These are phyloP conservation scores for Epichloe amarillans DNA, from an alignment of 2,329 filamentous ascomycete genomes.

Conservation along the genomic window DNA sequence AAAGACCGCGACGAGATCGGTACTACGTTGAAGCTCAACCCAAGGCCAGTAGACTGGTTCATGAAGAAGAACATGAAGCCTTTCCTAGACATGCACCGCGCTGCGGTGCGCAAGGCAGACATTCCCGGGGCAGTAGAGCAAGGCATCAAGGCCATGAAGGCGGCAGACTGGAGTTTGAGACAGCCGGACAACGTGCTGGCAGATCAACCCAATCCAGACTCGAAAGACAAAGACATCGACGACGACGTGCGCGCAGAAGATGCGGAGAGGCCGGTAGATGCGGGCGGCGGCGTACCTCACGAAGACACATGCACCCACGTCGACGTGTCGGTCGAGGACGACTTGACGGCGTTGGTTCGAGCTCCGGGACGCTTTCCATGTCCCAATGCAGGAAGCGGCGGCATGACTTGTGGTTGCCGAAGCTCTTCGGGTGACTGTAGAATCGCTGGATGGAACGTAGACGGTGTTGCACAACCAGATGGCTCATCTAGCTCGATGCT, in stretches of 20 bases:
- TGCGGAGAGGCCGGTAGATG: not conserved
- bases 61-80: not conserved
- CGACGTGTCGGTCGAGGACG: conserved; percentile 2
- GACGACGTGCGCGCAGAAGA: not conserved
- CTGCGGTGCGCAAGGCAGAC: not conserved
- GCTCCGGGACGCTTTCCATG: conserved; percentile 18
- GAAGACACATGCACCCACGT: not conserved
- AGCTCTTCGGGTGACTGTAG: conserved; percentile 10
- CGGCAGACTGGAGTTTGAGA: not conserved
- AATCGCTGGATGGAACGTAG: not conserved
- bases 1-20: conserved; percentile 13
- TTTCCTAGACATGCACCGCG: not conserved
- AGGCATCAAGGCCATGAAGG: not conserved
- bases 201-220: not conserved
- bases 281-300: not conserved
- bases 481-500: not conserved
- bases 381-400: conserved; percentile 15
- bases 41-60: conserved; percentile 7
- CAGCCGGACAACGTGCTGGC: not conserved
- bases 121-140: not conserved
- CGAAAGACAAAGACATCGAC: not conserved
- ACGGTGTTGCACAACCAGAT: not conserved
- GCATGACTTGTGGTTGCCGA: conserved; percentile 13
- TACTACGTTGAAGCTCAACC: conserved; percentile 16
- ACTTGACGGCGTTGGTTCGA: conserved; percentile 5